These are phyloP conservation scores for Puccinia horiana DNA, from an alignment of 1,284 basidiomycete species.

Conservation along the genomic window DNA sequence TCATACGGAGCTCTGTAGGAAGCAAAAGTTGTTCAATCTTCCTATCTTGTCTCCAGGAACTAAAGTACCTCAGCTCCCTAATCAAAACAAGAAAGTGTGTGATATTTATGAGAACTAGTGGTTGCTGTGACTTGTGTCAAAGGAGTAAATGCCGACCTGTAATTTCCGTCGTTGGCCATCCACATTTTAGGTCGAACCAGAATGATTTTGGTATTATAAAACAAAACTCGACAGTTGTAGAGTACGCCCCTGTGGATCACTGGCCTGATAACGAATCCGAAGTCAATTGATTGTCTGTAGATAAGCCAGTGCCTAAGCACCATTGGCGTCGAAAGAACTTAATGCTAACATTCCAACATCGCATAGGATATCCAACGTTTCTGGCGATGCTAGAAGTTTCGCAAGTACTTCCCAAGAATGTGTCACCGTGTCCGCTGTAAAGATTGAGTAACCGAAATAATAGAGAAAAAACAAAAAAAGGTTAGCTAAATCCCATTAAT, in stretches of 20 bases:
- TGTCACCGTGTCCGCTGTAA: conserved; percentile 74
- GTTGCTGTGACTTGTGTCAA: neutral
- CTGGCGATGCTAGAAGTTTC: conserved; percentile 77
- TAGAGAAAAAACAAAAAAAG: neutral
- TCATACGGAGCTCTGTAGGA: conserved; percentile 20
- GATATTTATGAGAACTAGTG: neutral
- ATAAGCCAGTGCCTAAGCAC: neutral
- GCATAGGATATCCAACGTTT: conserved; percentile 76
- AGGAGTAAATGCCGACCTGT: conserved; percentile 22
- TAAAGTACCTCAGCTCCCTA: conserved; percentile 48
- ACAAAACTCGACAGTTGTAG: conserved; percentile 46
- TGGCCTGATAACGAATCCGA: conserved; percentile 31
- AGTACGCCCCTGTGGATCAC: conserved; percentile 39
- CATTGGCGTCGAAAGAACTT: conserved; percentile 58
- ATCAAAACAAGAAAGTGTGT: neutral
- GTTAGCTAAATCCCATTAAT: too few relatives aligned
- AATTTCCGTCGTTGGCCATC: conserved; percentile 50
- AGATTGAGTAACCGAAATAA: neutral
- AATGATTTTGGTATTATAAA: conserved; percentile 46
- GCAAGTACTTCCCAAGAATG: conserved; percentile 95
- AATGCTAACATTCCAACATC: conserved; percentile 80
- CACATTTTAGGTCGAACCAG: conserved; percentile 45
- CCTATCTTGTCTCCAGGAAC: conserved; percentile 36
- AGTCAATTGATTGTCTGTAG: neutral
- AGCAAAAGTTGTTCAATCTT: conserved; percentile 38